phyloP scores from a whole-genome alignment of 2,329 filamentous ascomycete genomes.

The Pseudocercospora fijiensis region DNA sequence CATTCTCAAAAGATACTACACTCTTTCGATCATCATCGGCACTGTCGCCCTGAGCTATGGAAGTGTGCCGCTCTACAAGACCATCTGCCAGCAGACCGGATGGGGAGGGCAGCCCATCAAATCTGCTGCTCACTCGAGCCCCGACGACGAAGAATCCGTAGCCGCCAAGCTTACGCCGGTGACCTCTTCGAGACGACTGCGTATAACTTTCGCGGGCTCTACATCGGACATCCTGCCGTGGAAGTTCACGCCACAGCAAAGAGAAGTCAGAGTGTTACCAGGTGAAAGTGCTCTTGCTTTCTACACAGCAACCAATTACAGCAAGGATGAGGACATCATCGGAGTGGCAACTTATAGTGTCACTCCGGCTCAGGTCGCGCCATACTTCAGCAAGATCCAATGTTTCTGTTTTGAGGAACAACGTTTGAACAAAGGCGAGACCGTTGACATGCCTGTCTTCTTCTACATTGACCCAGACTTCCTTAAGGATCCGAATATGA shows the following conservation, averaged over 20 bases:
- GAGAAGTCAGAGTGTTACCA: slow-evolving; percentile 90
- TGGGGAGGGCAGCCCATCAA: slow-evolving; percentile 93
- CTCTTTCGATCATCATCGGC: slow-evolving; percentile 72
- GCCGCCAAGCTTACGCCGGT: slow-evolving; percentile 78
- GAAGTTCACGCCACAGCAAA: slow-evolving; percentile 96
- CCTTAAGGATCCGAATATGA: slow-evolving; percentile 88
- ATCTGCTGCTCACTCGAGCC: slow-evolving; percentile 76
- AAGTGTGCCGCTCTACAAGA: slow-evolving; percentile 83
- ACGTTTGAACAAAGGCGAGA: slow-evolving; percentile 88
- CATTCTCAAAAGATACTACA: slow-evolving; percentile 61
- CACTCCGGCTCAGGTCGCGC: slow-evolving; percentile 89
- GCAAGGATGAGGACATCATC: slow-evolving; percentile 82
- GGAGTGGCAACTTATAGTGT: slow-evolving; percentile 98
- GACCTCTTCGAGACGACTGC: slow-evolving; percentile 75
- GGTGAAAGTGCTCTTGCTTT: slow-evolving; percentile 97
- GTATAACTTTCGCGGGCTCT: slow-evolving; percentile 93
- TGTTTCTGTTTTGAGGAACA: slow-evolving; percentile 99
- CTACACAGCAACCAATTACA: slow-evolving; percentile 93
- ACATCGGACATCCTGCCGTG: slow-evolving; percentile 94
- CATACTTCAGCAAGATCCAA: slow-evolving; percentile 99
- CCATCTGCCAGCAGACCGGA: slow-evolving; percentile 83
- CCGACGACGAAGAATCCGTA: slow-evolving; percentile 51
- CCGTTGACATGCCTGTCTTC: slow-evolving; percentile 99
- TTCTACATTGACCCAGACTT: slow-evolving; percentile 98
- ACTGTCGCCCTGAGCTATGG: slow-evolving; percentile 79